Percentiles rank a stretch among this genome's conserved stretches.
Conservation (phyloP, 345 rosid species). For the Eucalyptus dawsonii region DNA sequence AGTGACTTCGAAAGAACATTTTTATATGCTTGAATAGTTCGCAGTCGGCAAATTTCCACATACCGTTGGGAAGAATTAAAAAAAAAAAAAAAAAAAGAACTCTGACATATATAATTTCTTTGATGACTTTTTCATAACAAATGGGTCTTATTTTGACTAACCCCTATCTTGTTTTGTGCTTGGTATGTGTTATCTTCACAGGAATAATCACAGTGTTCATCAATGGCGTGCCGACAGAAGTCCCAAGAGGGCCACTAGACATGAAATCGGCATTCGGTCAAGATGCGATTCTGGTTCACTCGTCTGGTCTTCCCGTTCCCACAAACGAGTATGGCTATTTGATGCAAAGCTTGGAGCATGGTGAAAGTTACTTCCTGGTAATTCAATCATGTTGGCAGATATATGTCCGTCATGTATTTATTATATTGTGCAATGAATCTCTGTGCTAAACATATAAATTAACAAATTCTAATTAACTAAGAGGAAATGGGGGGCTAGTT, state of each 20-base stretch:
- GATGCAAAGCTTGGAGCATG: conserved; percentile 73
- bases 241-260: conserved; percentile 70
- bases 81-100: neutral
- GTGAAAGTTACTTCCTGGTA: conserved; percentile 98
- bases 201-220: conserved; percentile 71
- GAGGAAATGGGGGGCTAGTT: neutral
- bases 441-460: neutral
- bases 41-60: neutral
- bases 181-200: neutral
- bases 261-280: conserved; percentile 67
- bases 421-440: neutral
- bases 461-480: neutral
- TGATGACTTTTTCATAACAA: neutral
- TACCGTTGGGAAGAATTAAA: neutral
- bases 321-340: conserved; percentile 60
- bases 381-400: neutral
- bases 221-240: conserved; percentile 77
- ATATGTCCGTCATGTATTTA: neutral
- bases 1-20: neutral
- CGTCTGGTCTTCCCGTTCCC: conserved; percentile 73
- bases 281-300: conserved; percentile 58
- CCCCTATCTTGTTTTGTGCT: neutral
- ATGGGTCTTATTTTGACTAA: neutral
- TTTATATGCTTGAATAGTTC: neutral
- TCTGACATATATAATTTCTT: neutral